A percentile compares a stretch with the other conserved stretches of the same genome.
These are phyloP conservation scores for Polyplosphaeria fusca DNA, from an alignment of 495 filamentous ascomycete species.

Conservation along the genomic window DNA sequence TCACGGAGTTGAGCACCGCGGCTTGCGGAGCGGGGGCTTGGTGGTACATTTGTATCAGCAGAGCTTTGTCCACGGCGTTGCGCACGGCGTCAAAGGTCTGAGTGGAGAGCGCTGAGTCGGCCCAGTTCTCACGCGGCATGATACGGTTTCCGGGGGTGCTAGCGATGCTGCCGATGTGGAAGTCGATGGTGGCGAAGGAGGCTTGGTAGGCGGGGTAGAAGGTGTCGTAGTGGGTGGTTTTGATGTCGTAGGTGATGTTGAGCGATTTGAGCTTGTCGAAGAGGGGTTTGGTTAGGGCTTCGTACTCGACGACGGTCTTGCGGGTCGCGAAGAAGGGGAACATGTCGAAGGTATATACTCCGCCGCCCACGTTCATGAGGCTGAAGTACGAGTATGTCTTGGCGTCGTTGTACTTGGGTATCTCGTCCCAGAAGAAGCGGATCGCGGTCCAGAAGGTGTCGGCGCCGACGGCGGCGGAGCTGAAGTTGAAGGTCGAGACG, in stretches of 20 bases:
- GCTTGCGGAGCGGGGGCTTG: neutral
- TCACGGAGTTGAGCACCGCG: conserved; percentile 24
- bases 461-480: neutral
- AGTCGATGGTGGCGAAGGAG: conserved; percentile 7
- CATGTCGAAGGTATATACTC: conserved; percentile 11
- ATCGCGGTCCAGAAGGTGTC: conserved; percentile 17
- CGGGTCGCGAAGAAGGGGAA: conserved; percentile 20
- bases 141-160: conserved; percentile 19
- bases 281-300: conserved; percentile 15
- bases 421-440: conserved; percentile 12
- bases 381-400: conserved; percentile 25
- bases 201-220: conserved; percentile 18
- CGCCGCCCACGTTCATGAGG: neutral
- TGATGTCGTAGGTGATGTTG: conserved; percentile 4
- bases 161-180: neutral
- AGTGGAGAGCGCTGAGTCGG: neutral
- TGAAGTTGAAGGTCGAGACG: conserved; percentile 17
- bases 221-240: conserved; percentile 9
- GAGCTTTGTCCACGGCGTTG: conserved; percentile 10
- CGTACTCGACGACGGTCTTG: conserved; percentile 18
- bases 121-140: conserved; percentile 21
- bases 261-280: conserved; percentile 18
- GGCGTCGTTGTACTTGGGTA: conserved; percentile 11
- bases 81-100: conserved; percentile 15
- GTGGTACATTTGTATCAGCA: conserved; percentile 7